Conservation (phyloP, 202 grass and related monocot genomes). For the Alloteropsis angusta region DNA sequence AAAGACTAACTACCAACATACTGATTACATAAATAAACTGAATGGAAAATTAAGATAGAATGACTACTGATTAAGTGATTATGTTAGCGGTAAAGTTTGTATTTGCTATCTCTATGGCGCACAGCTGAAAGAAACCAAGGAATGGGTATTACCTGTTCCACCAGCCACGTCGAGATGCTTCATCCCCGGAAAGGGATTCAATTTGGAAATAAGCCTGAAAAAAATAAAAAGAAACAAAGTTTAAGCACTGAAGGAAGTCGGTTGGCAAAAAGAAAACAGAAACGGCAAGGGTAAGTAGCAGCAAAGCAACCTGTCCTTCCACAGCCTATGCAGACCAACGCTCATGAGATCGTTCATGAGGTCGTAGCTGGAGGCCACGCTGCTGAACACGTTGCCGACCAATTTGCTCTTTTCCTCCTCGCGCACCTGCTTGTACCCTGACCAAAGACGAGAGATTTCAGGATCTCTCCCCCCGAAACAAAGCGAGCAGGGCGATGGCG, state of each 20-base stretch:
- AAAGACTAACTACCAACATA: not conserved
- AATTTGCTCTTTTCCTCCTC: conserved; percentile 92
- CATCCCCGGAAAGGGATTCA: conserved; percentile 91
- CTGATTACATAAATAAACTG: not conserved
- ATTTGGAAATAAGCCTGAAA: conserved; percentile 55
- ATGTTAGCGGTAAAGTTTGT: not conserved
- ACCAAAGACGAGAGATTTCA: not conserved
- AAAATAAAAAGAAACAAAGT: not conserved
- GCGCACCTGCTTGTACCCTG: conserved; percentile 79
- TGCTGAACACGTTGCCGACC: conserved; percentile 91
- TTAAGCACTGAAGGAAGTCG: not conserved
- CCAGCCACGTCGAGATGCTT: conserved; percentile 96
- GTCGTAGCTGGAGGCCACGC: conserved; percentile 85
- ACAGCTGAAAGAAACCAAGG: conserved; percentile 3
- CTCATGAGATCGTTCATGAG: conserved; percentile 98
- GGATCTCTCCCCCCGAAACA: not conserved
- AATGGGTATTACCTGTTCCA: conserved; percentile 55
- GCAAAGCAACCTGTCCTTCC: conserved; percentile 72
- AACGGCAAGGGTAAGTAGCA: not conserved
- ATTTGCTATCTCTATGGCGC: not conserved
- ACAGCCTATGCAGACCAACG: conserved; percentile 64
- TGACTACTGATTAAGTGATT: not conserved
- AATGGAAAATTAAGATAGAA: not conserved
- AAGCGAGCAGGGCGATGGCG: not conserved
- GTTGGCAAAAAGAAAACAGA: not conserved